Evolutionary conservation across 2,329 filamentous ascomycete species (phyloP), one percentile per base, ranked within the genome.

Genomic region (Cercospora citrullina): DNA sequence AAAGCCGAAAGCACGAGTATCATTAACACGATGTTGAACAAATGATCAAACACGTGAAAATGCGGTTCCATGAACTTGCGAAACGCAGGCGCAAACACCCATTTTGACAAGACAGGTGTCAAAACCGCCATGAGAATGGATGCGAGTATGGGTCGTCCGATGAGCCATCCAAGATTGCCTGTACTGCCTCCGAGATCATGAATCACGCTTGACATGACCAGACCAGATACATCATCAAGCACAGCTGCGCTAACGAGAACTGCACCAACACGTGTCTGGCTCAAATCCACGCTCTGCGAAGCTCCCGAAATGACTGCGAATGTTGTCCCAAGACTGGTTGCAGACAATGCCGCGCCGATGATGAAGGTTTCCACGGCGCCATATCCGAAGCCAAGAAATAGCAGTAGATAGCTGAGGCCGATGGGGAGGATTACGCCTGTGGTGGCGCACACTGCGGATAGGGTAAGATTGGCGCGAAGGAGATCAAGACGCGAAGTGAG

Each of bases 341-440:
- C 67, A 31, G 72, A 76, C 14, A 78, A 69, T 6, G 75, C 73
- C 36, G 75, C 75, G 21, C 76, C 75, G 55, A 76, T 74, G 64
- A 77, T 51, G 39, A 62, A 62, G 16, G 60, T 51, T 42, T 62
- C 36, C 21, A 77, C 70, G 9, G 74, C 68, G 18, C 72, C 73
- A 73, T 83, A 82, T 23, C 80, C 79, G 66, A 81, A 84, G 0
- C 81, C 82, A 0, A 81, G 73, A 63, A 80, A 48, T n/a, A 62
- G 36, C 6, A 62, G 60, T 14, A 62, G 14, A 48, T 48, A 83
- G 0, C 80, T 81, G 14, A 84, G 72, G 7, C 78, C 81, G 39
- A 85, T 84, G 1, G 83, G 83, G 18, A 81, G 79, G n/a, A 80
- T 73, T 4, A 85, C 80, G 2, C 83, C 83, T 0, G 82, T 78